Conservation (phyloP, 305 asterid genomes). For the Fraxinus baroniana region DNA sequence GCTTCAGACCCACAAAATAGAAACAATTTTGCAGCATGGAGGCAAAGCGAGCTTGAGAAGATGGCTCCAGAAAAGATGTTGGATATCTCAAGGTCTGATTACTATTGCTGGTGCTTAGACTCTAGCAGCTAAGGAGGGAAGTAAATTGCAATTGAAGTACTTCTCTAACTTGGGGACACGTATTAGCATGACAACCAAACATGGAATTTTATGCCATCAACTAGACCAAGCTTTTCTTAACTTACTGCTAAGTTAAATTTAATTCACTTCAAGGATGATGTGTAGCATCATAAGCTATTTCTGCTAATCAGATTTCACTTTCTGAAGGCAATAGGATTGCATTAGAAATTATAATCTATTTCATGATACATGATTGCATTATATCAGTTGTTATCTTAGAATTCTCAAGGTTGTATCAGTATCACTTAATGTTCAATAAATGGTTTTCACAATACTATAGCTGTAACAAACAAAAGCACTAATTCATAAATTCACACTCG, state of each 20-base stretch:
- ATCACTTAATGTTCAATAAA: not conserved
- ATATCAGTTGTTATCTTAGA: not conserved
- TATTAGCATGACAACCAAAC: not conserved
- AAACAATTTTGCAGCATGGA: conserved; percentile 64
- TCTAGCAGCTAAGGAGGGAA: conserved; percentile 29
- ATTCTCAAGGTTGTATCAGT: not conserved
- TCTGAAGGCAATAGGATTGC: not conserved
- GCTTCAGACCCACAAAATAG: conserved; percentile 71
- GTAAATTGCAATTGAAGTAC: not conserved
- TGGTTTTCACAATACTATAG: not conserved
- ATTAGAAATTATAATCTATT: not conserved
- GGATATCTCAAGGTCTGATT: conserved; percentile 78
- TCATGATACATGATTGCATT: not conserved
- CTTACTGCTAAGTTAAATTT: not conserved
- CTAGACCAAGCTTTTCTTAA: not conserved
- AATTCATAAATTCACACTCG: not conserved
- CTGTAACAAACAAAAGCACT: not conserved
- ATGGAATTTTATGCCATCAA: not conserved
- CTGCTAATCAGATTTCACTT: not conserved
- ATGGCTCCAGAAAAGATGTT: conserved; percentile 70
- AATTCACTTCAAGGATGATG: not conserved
- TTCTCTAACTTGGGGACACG: not conserved
- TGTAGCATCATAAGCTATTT: not conserved
- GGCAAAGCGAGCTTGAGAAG: conserved; percentile 83
- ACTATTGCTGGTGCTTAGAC: conserved; percentile 89